phyloP scores from a whole-genome alignment of 2,329 filamentous ascomycete genomes.

The Sporothrix sp. region DNA sequence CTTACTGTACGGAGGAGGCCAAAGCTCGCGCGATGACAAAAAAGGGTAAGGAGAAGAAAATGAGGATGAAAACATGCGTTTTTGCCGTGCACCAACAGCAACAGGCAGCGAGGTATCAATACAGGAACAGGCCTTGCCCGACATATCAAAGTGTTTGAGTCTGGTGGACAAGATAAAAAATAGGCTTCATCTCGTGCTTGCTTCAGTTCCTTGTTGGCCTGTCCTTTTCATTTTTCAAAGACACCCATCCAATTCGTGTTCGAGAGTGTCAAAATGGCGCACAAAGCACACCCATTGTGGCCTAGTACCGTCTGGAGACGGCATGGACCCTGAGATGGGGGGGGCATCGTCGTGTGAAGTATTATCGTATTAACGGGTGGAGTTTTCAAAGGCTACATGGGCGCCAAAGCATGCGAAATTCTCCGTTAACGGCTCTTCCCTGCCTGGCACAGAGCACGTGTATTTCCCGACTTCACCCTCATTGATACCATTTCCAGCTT shows the following conservation, averaged over 20 bases:
- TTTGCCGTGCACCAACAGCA: not conserved
- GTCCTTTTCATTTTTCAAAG: not conserved
- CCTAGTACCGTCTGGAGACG: not conserved
- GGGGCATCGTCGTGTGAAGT: too few relatives aligned
- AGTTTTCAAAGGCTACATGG: too few relatives aligned
- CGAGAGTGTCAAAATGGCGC: conserved; percentile 12
- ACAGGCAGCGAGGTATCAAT: too few relatives aligned
- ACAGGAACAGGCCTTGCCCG: not conserved
- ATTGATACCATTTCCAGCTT: too few relatives aligned
- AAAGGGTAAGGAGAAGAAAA: not conserved
- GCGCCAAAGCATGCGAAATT: too few relatives aligned
- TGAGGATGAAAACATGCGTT: not conserved
- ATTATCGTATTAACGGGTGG: too few relatives aligned
- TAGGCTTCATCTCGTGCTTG: not conserved
- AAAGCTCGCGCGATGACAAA: not conserved
- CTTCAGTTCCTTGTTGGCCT: not conserved
- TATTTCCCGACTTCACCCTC: too few relatives aligned
- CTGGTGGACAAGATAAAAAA: too few relatives aligned
- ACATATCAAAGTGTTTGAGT: not conserved
- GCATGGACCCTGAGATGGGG: not conserved
- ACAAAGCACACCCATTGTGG: conserved; percentile 1
- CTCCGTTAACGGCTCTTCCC: not conserved
- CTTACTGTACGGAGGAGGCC: not conserved
- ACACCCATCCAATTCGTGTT: not conserved
- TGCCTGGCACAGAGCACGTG: too few relatives aligned